Percentiles rank a stretch among this genome's conserved stretches.
Conservation (phyloP, 345 rosid species). For the Angophora floribunda region DNA sequence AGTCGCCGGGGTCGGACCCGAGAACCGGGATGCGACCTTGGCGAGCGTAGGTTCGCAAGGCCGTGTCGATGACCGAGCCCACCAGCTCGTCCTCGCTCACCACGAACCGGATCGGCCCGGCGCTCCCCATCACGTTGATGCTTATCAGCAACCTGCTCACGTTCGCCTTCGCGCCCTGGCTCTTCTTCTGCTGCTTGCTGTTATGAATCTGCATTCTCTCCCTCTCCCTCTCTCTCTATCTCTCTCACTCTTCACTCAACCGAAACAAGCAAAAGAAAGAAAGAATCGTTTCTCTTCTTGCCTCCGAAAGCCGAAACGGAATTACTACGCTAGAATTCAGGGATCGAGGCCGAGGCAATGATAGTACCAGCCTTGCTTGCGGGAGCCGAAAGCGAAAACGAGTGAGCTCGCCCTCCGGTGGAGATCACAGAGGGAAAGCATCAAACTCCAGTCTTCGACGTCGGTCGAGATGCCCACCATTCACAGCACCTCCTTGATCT, state of each 20-base stretch:
- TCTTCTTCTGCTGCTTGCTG: conserved; percentile 53
- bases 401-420: conserved; percentile 69
- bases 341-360: conserved; percentile 98
- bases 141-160: conserved; percentile 56
- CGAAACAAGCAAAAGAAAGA: neutral
- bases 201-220: conserved; percentile 61
- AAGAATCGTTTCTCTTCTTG: neutral
- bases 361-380: conserved; percentile 97
- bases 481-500: conserved; percentile 30
- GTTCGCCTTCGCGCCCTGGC: conserved; percentile 21
- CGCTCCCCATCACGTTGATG: conserved; percentile 80
- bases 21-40: conserved; percentile 90
- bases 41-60: conserved; percentile 79
- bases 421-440: conserved; percentile 63
- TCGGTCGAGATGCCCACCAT: conserved; percentile 73
- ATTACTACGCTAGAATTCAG: conserved; percentile 4
- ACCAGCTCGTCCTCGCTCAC: conserved; percentile 74
- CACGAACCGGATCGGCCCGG: conserved; percentile 93
- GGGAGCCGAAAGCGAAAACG: conserved; percentile 84
- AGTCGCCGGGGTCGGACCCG: conserved; percentile 65
- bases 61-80: conserved; percentile 63
- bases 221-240: neutral
- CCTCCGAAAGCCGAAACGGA: neutral
- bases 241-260: neutral
- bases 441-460: conserved; percentile 17